These are phyloP conservation scores for Claviceps pazoutovae DNA, from an alignment of 2,329 filamentous ascomycete genomes.

Conservation along the genomic window DNA sequence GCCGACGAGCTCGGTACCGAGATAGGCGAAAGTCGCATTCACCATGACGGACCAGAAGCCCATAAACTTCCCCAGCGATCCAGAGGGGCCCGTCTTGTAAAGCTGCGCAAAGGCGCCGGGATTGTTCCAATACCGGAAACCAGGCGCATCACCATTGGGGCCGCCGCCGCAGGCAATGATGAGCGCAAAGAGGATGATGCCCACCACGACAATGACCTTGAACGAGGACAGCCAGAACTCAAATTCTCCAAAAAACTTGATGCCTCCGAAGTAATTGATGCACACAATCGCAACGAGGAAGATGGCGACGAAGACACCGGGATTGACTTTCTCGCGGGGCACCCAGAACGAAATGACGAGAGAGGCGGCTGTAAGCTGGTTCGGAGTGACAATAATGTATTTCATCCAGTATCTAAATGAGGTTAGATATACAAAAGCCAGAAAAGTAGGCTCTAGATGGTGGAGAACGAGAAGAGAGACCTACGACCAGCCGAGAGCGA, in stretches of 20 bases:
- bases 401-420: conserved; percentile 45
- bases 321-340: conserved; percentile 49
- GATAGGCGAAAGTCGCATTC: conserved; percentile 65
- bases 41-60: conserved; percentile 60
- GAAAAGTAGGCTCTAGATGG: not conserved
- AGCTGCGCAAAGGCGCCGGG: conserved; percentile 34
- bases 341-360: conserved; percentile 73
- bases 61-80: conserved; percentile 36
- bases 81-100: conserved; percentile 10
- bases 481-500: conserved; percentile 60
- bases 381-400: conserved; percentile 78
- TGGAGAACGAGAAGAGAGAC: conserved; percentile 12
- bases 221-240: conserved; percentile 50
- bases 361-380: conserved; percentile 69
- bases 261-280: conserved; percentile 50
- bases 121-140: conserved; percentile 52
- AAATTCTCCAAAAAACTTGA: conserved; percentile 54
- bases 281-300: conserved; percentile 47
- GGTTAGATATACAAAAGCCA: too few species aligned
- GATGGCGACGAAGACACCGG: conserved; percentile 66
- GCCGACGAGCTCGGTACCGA: conserved; percentile 64
- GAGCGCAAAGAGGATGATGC: conserved; percentile 50
- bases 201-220: conserved; percentile 54
- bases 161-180: conserved; percentile 52
- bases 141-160: conserved; percentile 45